These are phyloP conservation scores for Westerdykella ornata DNA, from an alignment of 2,329 filamentous ascomycete genomes.

Conservation along the genomic window DNA sequence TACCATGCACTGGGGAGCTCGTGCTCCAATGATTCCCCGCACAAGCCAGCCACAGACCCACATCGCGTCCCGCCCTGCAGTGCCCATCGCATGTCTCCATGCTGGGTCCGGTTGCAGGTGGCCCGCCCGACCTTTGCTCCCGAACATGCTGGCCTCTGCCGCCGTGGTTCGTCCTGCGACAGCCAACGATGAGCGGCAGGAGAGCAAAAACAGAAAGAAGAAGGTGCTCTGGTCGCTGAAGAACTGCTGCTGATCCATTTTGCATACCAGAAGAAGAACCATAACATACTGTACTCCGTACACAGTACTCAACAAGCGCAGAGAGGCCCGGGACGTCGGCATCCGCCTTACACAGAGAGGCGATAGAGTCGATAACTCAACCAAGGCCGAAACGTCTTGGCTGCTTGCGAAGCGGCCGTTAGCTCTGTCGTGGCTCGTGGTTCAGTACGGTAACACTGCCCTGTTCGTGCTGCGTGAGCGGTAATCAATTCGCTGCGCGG, in stretches of 20 bases:
- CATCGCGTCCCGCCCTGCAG: too few species aligned
- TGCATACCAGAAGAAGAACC: too few species aligned
- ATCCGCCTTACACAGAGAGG: too few species aligned
- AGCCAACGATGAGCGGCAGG: slow-evolving; percentile 9
- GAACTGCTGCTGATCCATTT: too few species aligned
- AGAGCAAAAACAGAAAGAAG: too few species aligned
- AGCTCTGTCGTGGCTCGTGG: background rate
- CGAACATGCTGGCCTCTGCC: slow-evolving; percentile 5
- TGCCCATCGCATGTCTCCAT: too few species aligned
- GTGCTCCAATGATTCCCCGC: background rate
- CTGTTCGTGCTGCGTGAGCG: background rate
- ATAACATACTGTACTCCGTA: too few species aligned
- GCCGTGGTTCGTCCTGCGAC: slow-evolving; percentile 4
- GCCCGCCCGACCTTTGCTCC: slow-evolving; percentile 10
- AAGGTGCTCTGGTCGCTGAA: too few species aligned
- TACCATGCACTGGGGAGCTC: slow-evolving; percentile 10
- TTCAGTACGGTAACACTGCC: background rate
- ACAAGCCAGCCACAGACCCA: background rate
- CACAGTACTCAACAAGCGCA: too few species aligned
- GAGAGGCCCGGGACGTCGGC: too few species aligned
- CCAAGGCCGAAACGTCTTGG: background rate
- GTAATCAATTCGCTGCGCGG: background rate
- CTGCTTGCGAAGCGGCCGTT: background rate
- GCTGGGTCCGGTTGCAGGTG: slow-evolving; percentile 1
- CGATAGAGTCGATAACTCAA: background rate